Percentiles rank a stretch among this genome's conserved stretches.
These are phyloP conservation scores for Sarcocystis neurona DNA, from an alignment of 169 alveolate genomes.

Conservation along the genomic window DNA sequence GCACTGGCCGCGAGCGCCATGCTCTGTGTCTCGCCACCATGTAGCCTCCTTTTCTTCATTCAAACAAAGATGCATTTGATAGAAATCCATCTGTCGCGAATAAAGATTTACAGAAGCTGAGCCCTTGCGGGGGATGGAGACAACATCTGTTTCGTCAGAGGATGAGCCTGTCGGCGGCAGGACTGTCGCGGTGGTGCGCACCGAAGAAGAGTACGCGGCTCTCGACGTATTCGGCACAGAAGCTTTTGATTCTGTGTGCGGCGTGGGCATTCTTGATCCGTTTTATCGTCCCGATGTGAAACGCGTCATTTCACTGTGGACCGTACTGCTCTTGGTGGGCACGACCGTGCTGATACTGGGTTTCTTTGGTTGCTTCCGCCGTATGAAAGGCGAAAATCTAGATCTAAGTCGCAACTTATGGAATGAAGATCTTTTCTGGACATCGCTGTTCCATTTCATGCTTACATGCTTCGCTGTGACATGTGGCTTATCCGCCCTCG, in stretches of 20 bases:
- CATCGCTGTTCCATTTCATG: background rate
- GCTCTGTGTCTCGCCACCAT: too few species aligned
- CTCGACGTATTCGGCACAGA: constrained; percentile 12
- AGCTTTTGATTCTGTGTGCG: background rate
- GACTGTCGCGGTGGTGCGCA: background rate
- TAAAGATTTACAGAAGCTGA: too few species aligned
- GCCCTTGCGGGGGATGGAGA: too few species aligned
- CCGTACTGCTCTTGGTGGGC: background rate
- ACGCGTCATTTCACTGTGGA: constrained; percentile 11
- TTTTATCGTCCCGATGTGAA: background rate
- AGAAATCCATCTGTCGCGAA: too few species aligned
- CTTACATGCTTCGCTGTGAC: background rate
- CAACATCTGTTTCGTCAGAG: too few species aligned
- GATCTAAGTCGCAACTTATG: constrained; percentile 16
- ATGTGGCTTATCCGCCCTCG: background rate
- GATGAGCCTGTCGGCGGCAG: background rate
- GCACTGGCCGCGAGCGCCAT: too few species aligned
- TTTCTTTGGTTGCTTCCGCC: constrained; percentile 30
- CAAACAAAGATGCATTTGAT: too few species aligned
- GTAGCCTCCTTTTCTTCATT: too few species aligned
- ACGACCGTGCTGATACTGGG: constrained; percentile 3
- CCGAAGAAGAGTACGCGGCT: background rate
- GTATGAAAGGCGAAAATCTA: background rate
- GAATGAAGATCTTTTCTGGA: background rate
- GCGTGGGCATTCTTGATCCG: constrained; percentile 29